Evolutionary conservation across 176 grass and related monocot species (phyloP), one percentile per base, ranked within the genome.

Genomic region (Tillandsia fasciculata): DNA sequence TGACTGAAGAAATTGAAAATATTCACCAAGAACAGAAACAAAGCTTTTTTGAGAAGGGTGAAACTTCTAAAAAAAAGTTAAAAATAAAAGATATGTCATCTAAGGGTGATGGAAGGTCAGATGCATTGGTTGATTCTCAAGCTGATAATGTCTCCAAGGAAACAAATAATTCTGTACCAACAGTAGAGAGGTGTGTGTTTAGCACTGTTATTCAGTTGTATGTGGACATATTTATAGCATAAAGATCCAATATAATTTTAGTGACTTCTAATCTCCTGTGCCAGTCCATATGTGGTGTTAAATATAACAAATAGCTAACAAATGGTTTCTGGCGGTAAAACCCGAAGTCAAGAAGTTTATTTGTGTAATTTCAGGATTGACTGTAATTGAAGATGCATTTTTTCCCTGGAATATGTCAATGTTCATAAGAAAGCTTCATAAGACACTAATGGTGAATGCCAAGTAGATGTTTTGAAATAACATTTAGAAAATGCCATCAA

Each of bases 151-250:
- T 48, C 17, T 20, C 73, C n/a, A 50, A 75, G 51, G 51, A 57
- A 66, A 14, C 54, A 59, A 33, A 53, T 29, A 17, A 7, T 2
- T 27, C 23, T 75, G 26, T 10, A 26, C 14, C 23, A n/a, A 66
- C 24, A 52, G 49, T 26, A 52, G 73, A 66, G 49, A 75, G 73
- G 73, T 75, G 73, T 75, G 14, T 52, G 18, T 18, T 65, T 22
- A 75, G 29, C 14, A 10, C 22, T 42, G 0, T n/a, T 18, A n/a
- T 53, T 53, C n/a, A 52, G 11, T 7, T 52, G 64, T 28, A 65
- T 26, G 18, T 33, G 42, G 8, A 66, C 14, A 13, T 14, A 15
- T 14, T 15, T 66, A 7, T 48, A 63, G 17, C 15, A 8, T 18
- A 63, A 23, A 18, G 12, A 63, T 8, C 12, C 12, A 13, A 18